Conservation (phyloP, 225 moss, liverwort and hornwort genomes). For the Rhytidiadelphus loreus region DNA sequence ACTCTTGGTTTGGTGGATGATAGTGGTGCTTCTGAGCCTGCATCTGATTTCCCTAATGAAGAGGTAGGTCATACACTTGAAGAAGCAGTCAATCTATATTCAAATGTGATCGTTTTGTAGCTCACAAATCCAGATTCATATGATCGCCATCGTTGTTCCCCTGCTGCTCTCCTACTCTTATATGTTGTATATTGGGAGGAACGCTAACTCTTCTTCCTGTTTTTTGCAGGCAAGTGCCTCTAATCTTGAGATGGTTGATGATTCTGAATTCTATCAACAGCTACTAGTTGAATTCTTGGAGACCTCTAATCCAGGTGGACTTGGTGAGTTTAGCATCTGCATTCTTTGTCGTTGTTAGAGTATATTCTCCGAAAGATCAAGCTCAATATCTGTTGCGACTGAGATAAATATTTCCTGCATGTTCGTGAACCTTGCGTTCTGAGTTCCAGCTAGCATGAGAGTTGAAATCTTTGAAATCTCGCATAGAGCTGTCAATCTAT, state of each 20-base stretch:
- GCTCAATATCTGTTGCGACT: background rate
- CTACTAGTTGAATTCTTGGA: slow-evolving; percentile 88
- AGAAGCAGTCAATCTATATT: background rate
- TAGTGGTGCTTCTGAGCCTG: background rate
- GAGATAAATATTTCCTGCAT: background rate
- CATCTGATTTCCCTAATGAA: slow-evolving; percentile 11
- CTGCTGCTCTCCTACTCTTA: background rate
- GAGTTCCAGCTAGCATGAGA: background rate
- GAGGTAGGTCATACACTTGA: background rate
- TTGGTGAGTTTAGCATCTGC: slow-evolving; percentile 19
- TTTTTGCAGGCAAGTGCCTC: slow-evolving; percentile 26
- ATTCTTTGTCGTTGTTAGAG: background rate
- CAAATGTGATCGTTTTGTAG: background rate
- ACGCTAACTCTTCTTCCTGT: background rate
- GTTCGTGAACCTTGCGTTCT: background rate
- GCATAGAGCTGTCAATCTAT: background rate
- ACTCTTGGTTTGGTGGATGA: slow-evolving; percentile 13
- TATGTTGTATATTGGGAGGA: background rate
- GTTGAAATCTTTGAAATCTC: background rate
- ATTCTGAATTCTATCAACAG: slow-evolving; percentile 93
- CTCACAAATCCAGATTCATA: background rate
- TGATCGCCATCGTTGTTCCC: background rate
- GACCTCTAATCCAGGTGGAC: slow-evolving; percentile 53
- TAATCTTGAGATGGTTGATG: slow-evolving; percentile 63
- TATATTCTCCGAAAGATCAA: background rate